A percentile compares a stretch with the other conserved stretches of the same genome.
These are phyloP conservation scores for Fusarium zealandicum DNA, from an alignment of 2,329 filamentous ascomycete genomes.

Conservation along the genomic window DNA sequence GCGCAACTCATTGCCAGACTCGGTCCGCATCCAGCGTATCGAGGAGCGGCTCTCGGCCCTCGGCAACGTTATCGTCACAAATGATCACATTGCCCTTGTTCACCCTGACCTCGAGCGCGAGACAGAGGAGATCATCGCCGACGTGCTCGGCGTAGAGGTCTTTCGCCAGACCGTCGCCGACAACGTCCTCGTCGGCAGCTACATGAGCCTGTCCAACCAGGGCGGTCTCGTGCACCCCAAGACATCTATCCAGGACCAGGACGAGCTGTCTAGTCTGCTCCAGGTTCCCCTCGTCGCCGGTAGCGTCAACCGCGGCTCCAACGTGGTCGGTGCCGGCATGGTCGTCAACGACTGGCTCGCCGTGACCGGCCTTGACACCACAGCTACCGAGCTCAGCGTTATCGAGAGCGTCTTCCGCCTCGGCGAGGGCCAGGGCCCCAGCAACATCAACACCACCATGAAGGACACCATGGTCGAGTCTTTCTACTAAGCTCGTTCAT, in stretches of 20 bases:
- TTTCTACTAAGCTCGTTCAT: slow-evolving; percentile 75
- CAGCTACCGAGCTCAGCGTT: slow-evolving; percentile 95
- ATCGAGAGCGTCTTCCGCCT: slow-evolving; percentile 96
- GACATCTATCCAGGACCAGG: slow-evolving; percentile 96
- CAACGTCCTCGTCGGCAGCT: slow-evolving; percentile 94
- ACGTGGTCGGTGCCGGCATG: slow-evolving; percentile 83
- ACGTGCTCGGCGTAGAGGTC: slow-evolving; percentile 87
- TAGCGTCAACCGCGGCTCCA: slow-evolving; percentile 88
- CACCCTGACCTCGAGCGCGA: slow-evolving; percentile 97
- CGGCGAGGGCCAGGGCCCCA: slow-evolving; percentile 82
- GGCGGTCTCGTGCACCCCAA: slow-evolving; percentile 97
- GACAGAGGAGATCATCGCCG: slow-evolving; percentile 97
- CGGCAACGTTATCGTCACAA: slow-evolving; percentile 95
- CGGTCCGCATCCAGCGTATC: slow-evolving; percentile 93
- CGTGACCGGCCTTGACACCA: slow-evolving; percentile 91
- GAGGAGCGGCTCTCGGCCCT: slow-evolving; percentile 95
- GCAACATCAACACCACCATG: slow-evolving; percentile 80
- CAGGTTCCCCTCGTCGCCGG: slow-evolving; percentile 97
- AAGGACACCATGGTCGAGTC: slow-evolving; percentile 99
- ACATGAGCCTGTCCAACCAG: slow-evolving; percentile 96
- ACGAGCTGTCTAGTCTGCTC: slow-evolving; percentile 90
- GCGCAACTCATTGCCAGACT: slow-evolving; percentile 90
- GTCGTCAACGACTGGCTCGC: slow-evolving; percentile 86
- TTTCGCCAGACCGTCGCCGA: slow-evolving; percentile 96
- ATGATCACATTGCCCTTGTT: slow-evolving; percentile 95